Percentiles rank a stretch among this genome's conserved stretches.
These are phyloP conservation scores for Glonium stellatum DNA, from an alignment of 495 filamentous ascomycete species.

Conservation along the genomic window DNA sequence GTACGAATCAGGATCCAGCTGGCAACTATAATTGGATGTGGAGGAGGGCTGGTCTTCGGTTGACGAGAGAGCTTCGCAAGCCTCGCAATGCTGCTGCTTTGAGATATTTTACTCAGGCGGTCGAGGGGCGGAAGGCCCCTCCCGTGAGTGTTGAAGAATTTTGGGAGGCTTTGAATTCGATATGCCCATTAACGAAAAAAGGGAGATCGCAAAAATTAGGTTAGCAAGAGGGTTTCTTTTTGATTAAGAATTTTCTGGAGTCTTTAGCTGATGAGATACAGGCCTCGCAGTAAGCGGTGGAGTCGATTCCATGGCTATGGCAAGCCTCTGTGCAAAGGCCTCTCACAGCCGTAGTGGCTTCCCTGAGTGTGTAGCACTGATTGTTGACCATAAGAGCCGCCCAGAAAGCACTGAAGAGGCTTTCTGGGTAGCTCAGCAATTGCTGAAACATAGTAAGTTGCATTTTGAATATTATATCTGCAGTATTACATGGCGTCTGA, in stretches of 20 bases:
- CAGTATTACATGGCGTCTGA: neutral
- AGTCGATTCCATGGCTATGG: constrained; percentile 92
- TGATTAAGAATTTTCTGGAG: neutral
- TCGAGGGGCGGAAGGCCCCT: neutral
- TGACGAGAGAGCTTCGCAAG: neutral
- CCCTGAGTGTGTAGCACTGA: constrained; percentile 37
- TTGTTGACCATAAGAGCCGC: constrained; percentile 75
- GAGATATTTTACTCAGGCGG: constrained; percentile 12
- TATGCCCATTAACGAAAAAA: constrained; percentile 4
- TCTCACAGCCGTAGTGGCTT: constrained; percentile 8
- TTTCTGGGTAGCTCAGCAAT: constrained; percentile 46
- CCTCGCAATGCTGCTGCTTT: neutral
- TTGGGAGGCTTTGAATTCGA: constrained; percentile 5
- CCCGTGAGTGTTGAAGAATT: constrained; percentile 20
- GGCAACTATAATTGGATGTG: constrained; percentile 2
- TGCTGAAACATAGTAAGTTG: constrained; percentile 33
- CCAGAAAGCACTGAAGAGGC: constrained; percentile 64
- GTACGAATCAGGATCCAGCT: neutral
- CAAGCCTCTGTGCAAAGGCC: constrained; percentile 52
- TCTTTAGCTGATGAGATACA: constrained; percentile 29
- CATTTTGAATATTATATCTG: neutral
- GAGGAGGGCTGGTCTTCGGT: neutral
- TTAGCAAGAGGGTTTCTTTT: neutral
- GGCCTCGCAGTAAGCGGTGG: constrained; percentile 87
- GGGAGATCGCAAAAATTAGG: constrained; percentile 1